Percentiles rank a stretch among this genome's conserved stretches.
These are phyloP conservation scores for Claviceps purpurea DNA, from an alignment of 2,329 filamentous ascomycete species.

Conservation along the genomic window DNA sequence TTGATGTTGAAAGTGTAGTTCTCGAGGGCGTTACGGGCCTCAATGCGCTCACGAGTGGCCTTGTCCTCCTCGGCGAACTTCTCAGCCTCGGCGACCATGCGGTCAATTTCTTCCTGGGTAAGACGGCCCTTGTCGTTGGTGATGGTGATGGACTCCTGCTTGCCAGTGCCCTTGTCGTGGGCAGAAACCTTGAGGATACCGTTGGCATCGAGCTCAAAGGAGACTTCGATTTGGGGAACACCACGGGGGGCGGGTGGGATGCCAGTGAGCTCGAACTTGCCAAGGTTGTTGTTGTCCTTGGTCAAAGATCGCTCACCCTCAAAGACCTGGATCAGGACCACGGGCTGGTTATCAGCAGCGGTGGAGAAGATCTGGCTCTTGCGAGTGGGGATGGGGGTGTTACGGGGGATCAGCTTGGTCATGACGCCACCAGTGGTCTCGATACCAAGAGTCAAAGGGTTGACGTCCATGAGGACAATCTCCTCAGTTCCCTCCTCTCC, in stretches of 20 bases:
- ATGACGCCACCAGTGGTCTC: conserved; percentile 96
- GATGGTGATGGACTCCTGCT: conserved; percentile 94
- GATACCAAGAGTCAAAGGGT: conserved; percentile 90
- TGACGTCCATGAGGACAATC: conserved; percentile 92
- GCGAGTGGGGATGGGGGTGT: conserved; percentile 88
- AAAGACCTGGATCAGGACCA: conserved; percentile 88
- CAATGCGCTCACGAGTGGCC: conserved; percentile 91
- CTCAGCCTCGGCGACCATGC: conserved; percentile 97
- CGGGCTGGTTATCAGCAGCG: conserved; percentile 90
- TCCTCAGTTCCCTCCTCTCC: conserved; percentile 72
- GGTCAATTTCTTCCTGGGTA: conserved; percentile 92
- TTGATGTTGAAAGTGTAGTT: conserved; percentile 99
- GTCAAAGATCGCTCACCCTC: conserved; percentile 91
- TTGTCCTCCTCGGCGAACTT: conserved; percentile 99
- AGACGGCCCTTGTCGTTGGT: conserved; percentile 99
- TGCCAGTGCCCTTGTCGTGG: conserved; percentile 95
- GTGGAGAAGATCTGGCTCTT: conserved; percentile 98
- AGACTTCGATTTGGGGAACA: conserved; percentile 95
- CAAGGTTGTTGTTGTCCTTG: conserved; percentile 93
- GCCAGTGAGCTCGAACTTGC: conserved; percentile 95
- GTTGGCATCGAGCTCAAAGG: conserved; percentile 95
- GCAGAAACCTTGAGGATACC: conserved; percentile 95
- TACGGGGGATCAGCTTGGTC: conserved; percentile 91
- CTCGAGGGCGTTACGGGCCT: conserved; percentile 91
- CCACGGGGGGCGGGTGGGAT: conserved; percentile 92